These are phyloP conservation scores for Barbatosphaeria neglecta DNA, from an alignment of 495 filamentous ascomycete species.

Conservation along the genomic window DNA sequence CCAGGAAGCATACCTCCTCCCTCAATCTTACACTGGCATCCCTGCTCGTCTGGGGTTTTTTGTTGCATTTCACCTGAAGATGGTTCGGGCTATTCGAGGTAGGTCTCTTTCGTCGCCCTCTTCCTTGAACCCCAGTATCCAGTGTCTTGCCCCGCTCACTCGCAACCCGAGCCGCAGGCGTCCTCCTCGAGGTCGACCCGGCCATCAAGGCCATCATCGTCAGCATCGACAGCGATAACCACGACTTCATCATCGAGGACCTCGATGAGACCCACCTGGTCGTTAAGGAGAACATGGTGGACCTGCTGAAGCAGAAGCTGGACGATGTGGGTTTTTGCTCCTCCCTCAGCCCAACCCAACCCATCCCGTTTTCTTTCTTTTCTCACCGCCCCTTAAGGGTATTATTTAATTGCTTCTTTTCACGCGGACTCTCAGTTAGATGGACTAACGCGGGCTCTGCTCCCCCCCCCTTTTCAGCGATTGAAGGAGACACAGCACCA, in stretches of 20 bases:
- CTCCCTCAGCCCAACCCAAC: too few relatives aligned
- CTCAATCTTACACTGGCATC: too few relatives aligned
- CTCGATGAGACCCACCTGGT: conserved; percentile 62
- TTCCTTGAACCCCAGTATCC: not conserved
- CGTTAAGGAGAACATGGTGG: conserved; percentile 58
- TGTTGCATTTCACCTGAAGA: too few relatives aligned
- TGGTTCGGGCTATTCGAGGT: not conserved
- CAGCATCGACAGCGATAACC: conserved; percentile 43
- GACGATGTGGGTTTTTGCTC: conserved; percentile 33
- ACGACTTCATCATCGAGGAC: conserved; percentile 53
- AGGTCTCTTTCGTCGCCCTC: not conserved
- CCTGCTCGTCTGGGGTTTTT: too few relatives aligned
- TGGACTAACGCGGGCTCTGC: conserved; percentile 1
- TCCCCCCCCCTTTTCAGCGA: conserved; percentile 12
- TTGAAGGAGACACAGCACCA: conserved; percentile 33
- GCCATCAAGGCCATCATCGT: conserved; percentile 49
- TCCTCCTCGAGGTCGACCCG: conserved; percentile 64
- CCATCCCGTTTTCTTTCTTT: not conserved
- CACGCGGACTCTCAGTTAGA: too few relatives aligned
- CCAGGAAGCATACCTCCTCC: too few relatives aligned
- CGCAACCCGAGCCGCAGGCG: conserved; percentile 31
- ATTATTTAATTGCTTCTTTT: too few relatives aligned
- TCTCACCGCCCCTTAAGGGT: not conserved
- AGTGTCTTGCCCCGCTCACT: not conserved
- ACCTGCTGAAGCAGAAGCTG: conserved; percentile 47